Evolutionary conservation across 495 filamentous ascomycete genomes (phyloP).

Genomic region (Extremus antarcticus): DNA sequence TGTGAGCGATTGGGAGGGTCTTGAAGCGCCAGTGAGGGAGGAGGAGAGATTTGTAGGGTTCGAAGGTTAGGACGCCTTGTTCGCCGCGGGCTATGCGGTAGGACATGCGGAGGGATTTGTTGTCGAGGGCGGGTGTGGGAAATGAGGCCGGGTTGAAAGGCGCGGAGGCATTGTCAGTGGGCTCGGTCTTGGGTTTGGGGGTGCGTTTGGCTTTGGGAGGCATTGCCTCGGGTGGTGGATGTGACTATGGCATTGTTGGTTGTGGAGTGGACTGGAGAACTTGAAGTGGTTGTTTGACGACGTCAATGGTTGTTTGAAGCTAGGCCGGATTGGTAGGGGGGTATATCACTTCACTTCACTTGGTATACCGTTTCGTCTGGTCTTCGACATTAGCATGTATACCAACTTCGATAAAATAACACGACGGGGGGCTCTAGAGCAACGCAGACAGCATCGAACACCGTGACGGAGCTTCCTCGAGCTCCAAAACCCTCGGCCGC

Average conservation of each 20-base stretch:
- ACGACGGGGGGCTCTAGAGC: background rate
- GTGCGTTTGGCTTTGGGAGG: background rate
- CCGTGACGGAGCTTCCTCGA: background rate
- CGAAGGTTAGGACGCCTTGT: conserved; percentile 41
- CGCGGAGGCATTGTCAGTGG: background rate
- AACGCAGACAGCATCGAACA: background rate
- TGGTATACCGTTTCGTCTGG: background rate
- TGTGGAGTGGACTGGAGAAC: background rate
- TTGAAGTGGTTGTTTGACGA: background rate
- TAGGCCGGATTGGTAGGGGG: background rate
- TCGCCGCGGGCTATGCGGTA: conserved; percentile 45
- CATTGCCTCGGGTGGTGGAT: background rate
- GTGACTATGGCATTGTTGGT: background rate
- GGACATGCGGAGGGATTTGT: conserved; percentile 28
- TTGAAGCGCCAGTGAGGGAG: conserved; percentile 43
- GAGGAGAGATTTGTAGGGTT: conserved; percentile 43
- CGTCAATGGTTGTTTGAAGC: background rate
- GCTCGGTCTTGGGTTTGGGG: background rate
- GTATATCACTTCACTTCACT: too few relatives aligned
- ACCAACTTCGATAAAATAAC: background rate
- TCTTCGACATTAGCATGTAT: background rate
- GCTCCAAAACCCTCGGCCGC: background rate
- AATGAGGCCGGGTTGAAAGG: background rate
- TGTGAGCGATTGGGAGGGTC: conserved; percentile 32
- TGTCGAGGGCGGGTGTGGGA: conserved; percentile 14